phyloP scores from a whole-genome alignment of 129 eudicot genomes.

The Flaveria trinervia region DNA sequence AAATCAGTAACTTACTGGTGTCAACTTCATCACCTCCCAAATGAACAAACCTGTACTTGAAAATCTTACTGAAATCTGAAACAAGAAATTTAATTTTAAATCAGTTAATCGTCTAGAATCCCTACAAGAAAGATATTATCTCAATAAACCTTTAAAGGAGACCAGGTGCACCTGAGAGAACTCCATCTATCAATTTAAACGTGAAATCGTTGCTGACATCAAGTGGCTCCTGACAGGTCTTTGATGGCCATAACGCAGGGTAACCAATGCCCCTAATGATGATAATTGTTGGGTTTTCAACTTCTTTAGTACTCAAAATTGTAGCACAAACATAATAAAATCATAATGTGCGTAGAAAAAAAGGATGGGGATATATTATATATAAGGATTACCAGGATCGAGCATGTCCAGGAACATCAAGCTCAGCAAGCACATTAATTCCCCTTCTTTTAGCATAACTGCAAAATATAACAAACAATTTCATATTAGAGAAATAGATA shows the following conservation, averaged over 20 bases:
- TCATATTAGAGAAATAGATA: constrained; percentile 18
- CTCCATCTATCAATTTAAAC: constrained; percentile 77
- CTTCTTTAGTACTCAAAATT: not conserved
- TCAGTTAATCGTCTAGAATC: constrained; percentile 18
- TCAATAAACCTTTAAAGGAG: constrained; percentile 19
- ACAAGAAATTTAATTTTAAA: constrained; percentile 11
- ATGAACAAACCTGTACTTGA: constrained; percentile 85
- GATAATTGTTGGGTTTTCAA: constrained; percentile 19
- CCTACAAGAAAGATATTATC: not conserved
- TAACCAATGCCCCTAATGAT: constrained; percentile 82
- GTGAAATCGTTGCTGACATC: constrained; percentile 95
- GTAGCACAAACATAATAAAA: not conserved
- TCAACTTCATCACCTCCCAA: constrained; percentile 99
- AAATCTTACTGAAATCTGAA: constrained; percentile 93
- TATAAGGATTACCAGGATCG: constrained; percentile 62
- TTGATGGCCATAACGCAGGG: constrained; percentile 88
- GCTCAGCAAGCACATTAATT: constrained; percentile 83
- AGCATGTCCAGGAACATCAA: constrained; percentile 98
- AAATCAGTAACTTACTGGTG: constrained; percentile 57
- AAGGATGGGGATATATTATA: not conserved
- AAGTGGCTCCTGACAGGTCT: constrained; percentile 77
- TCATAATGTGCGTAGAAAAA: not conserved
- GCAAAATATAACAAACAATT: constrained; percentile 24
- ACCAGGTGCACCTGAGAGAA: constrained; percentile 66
- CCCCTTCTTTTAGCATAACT: constrained; percentile 90